phyloP scores from a whole-genome alignment of 441 rosid genomes.

The Erodium texanum region DNA sequence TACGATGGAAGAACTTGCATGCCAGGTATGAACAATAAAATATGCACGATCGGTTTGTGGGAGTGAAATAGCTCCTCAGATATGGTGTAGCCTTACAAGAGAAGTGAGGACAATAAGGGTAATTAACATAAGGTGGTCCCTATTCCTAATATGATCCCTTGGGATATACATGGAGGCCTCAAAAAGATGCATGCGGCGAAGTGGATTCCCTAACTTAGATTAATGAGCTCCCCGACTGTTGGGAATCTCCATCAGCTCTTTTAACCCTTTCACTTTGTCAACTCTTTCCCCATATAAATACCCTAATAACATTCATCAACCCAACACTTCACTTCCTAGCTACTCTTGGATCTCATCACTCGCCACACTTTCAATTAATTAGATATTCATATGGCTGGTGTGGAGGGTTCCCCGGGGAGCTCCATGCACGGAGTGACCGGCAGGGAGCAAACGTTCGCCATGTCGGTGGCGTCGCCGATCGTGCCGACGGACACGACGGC shows the following conservation, averaged over 20 bases:
- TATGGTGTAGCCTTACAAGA: too few relatives aligned
- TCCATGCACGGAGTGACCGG: neutral
- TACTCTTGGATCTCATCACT: too few relatives aligned
- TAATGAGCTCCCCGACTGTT: neutral
- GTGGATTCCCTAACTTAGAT: neutral
- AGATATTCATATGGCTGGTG: neutral
- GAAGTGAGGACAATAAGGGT: neutral
- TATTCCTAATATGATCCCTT: neutral
- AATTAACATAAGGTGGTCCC: neutral
- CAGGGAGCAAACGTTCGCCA: neutral
- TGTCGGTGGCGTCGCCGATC: neutral
- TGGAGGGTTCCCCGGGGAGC: neutral
- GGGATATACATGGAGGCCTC: neutral
- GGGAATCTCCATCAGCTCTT: neutral
- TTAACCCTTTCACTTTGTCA: neutral
- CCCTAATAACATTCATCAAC: too few relatives aligned
- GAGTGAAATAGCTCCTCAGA: too few relatives aligned
- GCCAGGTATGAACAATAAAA: too few relatives aligned
- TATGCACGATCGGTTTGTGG: too few relatives aligned
- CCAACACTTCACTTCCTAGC: too few relatives aligned
- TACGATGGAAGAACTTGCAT: too few relatives aligned
- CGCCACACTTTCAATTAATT: too few relatives aligned
- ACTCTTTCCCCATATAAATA: neutral
- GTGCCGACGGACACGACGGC: slow-evolving; percentile 21
- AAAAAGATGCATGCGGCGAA: neutral